Percentiles rank a stretch among this genome's conserved stretches.
Conservation (phyloP, 768 basidiomycete genomes). For the Boletus subcaerulescens region DNA sequence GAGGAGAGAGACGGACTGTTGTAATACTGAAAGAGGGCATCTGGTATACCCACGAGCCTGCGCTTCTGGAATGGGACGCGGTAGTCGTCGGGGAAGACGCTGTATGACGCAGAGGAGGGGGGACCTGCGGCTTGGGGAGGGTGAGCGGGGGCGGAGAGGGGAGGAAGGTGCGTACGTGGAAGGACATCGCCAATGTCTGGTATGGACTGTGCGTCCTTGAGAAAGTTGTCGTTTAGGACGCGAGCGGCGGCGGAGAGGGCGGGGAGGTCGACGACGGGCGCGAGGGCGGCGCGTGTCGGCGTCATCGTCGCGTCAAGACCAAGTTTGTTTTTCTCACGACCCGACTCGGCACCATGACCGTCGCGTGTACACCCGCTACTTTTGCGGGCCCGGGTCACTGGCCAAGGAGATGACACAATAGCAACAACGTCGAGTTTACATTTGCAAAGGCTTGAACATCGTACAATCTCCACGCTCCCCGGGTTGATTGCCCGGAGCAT, state of each 20-base stretch:
- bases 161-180: constrained; percentile 39
- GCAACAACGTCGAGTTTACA: constrained; percentile 61
- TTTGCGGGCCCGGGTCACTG: constrained; percentile 50
- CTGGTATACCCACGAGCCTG: constrained; percentile 73
- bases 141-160: constrained; percentile 2
- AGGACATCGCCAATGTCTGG: constrained; percentile 75
- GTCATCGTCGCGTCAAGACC: constrained; percentile 8
- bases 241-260: constrained; percentile 65
- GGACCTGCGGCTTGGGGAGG: constrained; percentile 50
- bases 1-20: constrained; percentile 49
- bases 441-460: constrained; percentile 72
- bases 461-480: not conserved
- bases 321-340: constrained; percentile 59
- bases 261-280: constrained; percentile 50
- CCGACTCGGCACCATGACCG: constrained; percentile 58
- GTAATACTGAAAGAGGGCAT: constrained; percentile 74
- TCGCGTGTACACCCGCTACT: too few species aligned
- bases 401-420: constrained; percentile 67
- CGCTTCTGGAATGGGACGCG: constrained; percentile 79
- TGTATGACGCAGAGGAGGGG: constrained; percentile 75
- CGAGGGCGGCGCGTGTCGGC: constrained; percentile 12
- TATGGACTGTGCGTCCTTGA: constrained; percentile 70
- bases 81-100: constrained; percentile 71
- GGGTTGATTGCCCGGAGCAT: not conserved
- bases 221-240: constrained; percentile 63